Conservation (phyloP, 768 basidiomycete genomes). For the Naganishia antarctica region DNA sequence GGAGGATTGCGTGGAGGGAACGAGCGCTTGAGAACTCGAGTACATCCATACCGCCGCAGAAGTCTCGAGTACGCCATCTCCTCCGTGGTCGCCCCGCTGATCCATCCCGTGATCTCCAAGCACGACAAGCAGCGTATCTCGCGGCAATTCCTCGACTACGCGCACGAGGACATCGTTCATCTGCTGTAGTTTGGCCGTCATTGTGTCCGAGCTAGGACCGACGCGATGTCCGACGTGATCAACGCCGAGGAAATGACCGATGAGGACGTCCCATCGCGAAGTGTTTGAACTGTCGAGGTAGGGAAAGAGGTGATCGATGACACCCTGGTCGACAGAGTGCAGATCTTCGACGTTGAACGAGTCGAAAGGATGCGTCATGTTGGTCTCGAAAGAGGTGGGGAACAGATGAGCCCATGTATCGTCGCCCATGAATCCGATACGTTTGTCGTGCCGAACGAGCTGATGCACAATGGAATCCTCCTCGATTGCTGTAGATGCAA, state of each 20-base stretch:
- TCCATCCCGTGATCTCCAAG: conserved; percentile 99
- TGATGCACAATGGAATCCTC: conserved; percentile 88
- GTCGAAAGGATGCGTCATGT: conserved; percentile 79
- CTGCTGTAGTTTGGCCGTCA: conserved; percentile 77
- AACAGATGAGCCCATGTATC: conserved; percentile 94
- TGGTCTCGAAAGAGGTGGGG: conserved; percentile 64
- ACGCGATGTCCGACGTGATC: conserved; percentile 95
- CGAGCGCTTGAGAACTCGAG: conserved; percentile 61
- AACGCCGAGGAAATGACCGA: conserved; percentile 91
- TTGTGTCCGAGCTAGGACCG: conserved; percentile 78
- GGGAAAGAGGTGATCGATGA: conserved; percentile 75
- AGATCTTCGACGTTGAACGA: conserved; percentile 99
- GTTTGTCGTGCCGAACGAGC: conserved; percentile 51
- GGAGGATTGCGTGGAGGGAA: neutral
- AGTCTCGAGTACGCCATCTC: conserved; percentile 78
- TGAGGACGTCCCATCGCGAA: conserved; percentile 70
- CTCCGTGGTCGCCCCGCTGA: conserved; percentile 86
- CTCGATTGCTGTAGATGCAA: conserved; percentile 74
- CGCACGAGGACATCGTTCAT: conserved; percentile 74
- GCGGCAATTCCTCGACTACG: conserved; percentile 64
- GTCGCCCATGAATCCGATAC: conserved; percentile 89
- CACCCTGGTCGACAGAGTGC: conserved; percentile 89
- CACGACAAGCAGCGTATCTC: conserved; percentile 84
- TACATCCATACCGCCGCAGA: conserved; percentile 87
- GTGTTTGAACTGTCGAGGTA: conserved; percentile 54